phyloP scores from a whole-genome alignment of 192 early-diverging fungal species.

The Phycomyces blakesleeanus region DNA sequence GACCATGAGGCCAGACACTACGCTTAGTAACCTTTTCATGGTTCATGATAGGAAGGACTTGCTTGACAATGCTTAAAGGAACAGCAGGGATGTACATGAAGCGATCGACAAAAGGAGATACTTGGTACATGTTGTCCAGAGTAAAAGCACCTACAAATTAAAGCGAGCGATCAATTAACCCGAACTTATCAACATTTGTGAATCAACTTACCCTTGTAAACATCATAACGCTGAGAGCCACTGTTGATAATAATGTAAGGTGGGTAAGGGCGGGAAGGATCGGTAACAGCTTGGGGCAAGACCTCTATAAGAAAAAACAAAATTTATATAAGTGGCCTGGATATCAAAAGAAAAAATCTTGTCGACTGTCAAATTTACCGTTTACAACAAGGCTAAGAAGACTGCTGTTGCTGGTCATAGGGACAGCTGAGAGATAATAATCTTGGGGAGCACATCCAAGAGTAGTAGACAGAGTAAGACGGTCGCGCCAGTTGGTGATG shows the following conservation, averaged over 20 bases:
- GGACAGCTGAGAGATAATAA: constrained; percentile 43
- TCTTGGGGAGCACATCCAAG: constrained; percentile 50
- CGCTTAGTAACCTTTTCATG: constrained; percentile 32
- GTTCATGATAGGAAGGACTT: constrained; percentile 34
- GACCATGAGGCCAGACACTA: constrained; percentile 6
- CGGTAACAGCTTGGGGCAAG: constrained; percentile 27
- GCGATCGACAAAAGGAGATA: constrained; percentile 41
- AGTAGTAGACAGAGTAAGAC: constrained; percentile 33
- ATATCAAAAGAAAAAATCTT: too few relatives aligned
- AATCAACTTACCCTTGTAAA: constrained; percentile 38
- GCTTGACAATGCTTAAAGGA: constrained; percentile 35
- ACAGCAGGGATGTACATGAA: constrained; percentile 36
- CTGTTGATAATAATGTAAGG: constrained; percentile 40
- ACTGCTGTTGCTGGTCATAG: constrained; percentile 31
- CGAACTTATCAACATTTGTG: background rate
- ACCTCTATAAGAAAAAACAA: constrained; percentile 27
- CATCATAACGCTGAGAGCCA: constrained; percentile 43
- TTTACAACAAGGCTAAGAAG: constrained; percentile 34
- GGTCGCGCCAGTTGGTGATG: constrained; percentile 31
- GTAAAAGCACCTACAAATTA: constrained; percentile 33
- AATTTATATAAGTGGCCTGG: too few relatives aligned
- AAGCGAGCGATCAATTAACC: background rate
- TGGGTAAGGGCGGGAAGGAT: constrained; percentile 37
- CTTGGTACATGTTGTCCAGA: constrained; percentile 40
- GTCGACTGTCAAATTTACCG: constrained; percentile 2